Percentiles rank a stretch among this genome's conserved stretches.
Conservation (phyloP, 306 rosid genomes). For the Cicer chorassanicum region DNA sequence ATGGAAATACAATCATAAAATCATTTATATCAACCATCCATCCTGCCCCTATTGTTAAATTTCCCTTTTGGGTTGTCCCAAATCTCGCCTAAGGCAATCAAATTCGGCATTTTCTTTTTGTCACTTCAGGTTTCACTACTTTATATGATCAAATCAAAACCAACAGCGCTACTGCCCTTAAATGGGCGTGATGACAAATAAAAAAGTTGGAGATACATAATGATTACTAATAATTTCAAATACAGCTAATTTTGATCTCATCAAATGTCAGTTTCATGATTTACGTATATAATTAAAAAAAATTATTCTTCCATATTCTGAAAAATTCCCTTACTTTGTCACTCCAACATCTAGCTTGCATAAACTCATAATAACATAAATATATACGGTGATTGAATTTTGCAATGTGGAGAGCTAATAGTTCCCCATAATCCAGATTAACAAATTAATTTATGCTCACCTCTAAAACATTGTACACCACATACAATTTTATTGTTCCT, state of each 20-base stretch:
- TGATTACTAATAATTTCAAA: slow-evolving; percentile 5
- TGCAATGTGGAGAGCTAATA: slow-evolving; percentile 29
- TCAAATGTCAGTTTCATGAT: slow-evolving; percentile 29
- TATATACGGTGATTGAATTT: slow-evolving; percentile 32
- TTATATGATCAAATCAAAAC: slow-evolving; percentile 18
- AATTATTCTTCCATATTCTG: slow-evolving; percentile 23
- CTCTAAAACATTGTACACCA: slow-evolving; percentile 96
- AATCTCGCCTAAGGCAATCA: slow-evolving; percentile 14
- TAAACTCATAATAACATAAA: slow-evolving; percentile 21
- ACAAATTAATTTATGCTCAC: slow-evolving; percentile 55
- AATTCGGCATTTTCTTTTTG: neutral
- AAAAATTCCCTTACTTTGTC: slow-evolving; percentile 10
- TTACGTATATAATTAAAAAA: slow-evolving; percentile 17
- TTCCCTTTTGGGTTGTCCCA: slow-evolving; percentile 36
- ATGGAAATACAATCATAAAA: slow-evolving; percentile 13
- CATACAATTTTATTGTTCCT: slow-evolving; percentile 92
- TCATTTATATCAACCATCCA: slow-evolving; percentile 22
- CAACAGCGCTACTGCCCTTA: neutral
- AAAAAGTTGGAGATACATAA: slow-evolving; percentile 40
- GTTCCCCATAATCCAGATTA: slow-evolving; percentile 22
- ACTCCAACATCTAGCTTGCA: slow-evolving; percentile 25
- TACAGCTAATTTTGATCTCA: slow-evolving; percentile 9
- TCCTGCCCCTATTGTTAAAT: slow-evolving; percentile 25
- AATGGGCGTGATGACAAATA: slow-evolving; percentile 12
- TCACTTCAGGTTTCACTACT: slow-evolving; percentile 39